phyloP scores from a whole-genome alignment of 2,329 filamentous ascomycete genomes.

The Ophidiomyces ophidiicola region DNA sequence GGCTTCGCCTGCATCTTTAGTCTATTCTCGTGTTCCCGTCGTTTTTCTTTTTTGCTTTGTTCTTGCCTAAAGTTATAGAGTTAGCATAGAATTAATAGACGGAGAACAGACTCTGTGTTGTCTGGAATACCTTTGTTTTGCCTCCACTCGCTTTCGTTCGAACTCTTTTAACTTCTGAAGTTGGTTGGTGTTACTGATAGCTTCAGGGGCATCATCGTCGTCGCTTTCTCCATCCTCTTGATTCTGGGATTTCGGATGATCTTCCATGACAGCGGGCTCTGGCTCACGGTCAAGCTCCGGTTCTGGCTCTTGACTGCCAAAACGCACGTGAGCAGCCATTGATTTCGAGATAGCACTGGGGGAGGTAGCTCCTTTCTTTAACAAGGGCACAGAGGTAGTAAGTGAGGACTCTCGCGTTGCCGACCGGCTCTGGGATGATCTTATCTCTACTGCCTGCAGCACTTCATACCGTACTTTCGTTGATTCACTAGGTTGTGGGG shows the following conservation, averaged over 20 bases:
- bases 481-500: not conserved
- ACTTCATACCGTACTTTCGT: slow-evolving; percentile 9
- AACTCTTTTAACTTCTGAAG: slow-evolving; percentile 28
- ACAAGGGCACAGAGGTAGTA: not conserved
- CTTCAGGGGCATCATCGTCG: slow-evolving; percentile 34
- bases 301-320: slow-evolving; percentile 30
- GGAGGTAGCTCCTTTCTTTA: not conserved
- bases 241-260: slow-evolving; percentile 17
- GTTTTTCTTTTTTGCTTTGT: slow-evolving; percentile 29
- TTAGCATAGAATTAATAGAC: slow-evolving; percentile 15
- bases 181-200: slow-evolving; percentile 31
- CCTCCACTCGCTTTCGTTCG: slow-evolving; percentile 29
- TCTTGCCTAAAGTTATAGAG: slow-evolving; percentile 24
- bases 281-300: slow-evolving; percentile 18
- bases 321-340: slow-evolving; percentile 26
- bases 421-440: slow-evolving; percentile 3
- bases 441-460: slow-evolving; percentile 12
- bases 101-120: slow-evolving; percentile 14
- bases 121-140: slow-evolving; percentile 29
- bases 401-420: slow-evolving; percentile 7
- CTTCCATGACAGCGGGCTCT: slow-evolving; percentile 2
- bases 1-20: slow-evolving; percentile 27
- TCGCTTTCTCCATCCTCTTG: slow-evolving; percentile 24
- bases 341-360: slow-evolving; percentile 11
- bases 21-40: slow-evolving; percentile 29